Conservation (phyloP, 768 basidiomycete genomes). For the Butyriboletus loyo region DNA sequence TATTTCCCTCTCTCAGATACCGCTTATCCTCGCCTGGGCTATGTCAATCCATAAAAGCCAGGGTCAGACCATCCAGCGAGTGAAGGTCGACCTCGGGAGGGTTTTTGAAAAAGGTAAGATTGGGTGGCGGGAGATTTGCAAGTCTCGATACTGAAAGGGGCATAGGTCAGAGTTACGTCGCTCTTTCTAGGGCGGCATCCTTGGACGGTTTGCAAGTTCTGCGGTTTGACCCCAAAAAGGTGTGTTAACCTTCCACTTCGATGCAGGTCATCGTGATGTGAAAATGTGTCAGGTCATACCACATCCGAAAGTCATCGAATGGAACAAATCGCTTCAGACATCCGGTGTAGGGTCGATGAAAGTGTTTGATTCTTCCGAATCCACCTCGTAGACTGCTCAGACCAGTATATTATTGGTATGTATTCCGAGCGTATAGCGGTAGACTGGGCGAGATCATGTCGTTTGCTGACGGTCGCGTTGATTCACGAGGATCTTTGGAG, state of each 20-base stretch:
- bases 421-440: neutral
- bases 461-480: neutral
- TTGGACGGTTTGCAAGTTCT: slow-evolving; percentile 54
- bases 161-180: slow-evolving; percentile 48
- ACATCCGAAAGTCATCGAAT: slow-evolving; percentile 43
- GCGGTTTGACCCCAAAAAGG: slow-evolving; percentile 51
- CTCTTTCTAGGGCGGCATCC: slow-evolving; percentile 50
- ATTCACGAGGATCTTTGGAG: neutral
- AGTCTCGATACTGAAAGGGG: neutral
- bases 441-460: neutral
- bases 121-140: no score
- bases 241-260: slow-evolving; percentile 11
- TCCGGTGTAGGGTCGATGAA: neutral
- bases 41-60: slow-evolving; percentile 80
- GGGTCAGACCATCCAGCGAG: slow-evolving; percentile 66
- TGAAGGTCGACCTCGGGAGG: slow-evolving; percentile 60
- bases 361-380: neutral
- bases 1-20: slow-evolving; percentile 41
- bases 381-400: neutral
- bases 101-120: slow-evolving; percentile 58
- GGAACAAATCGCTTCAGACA: slow-evolving; percentile 34
- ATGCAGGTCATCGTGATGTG: neutral
- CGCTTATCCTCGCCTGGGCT: slow-evolving; percentile 75
- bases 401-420: slow-evolving; percentile 4
- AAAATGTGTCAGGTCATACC: slow-evolving; percentile 36